Conservation (phyloP, 495 filamentous ascomycete genomes). For the Penicillium pulvis region DNA sequence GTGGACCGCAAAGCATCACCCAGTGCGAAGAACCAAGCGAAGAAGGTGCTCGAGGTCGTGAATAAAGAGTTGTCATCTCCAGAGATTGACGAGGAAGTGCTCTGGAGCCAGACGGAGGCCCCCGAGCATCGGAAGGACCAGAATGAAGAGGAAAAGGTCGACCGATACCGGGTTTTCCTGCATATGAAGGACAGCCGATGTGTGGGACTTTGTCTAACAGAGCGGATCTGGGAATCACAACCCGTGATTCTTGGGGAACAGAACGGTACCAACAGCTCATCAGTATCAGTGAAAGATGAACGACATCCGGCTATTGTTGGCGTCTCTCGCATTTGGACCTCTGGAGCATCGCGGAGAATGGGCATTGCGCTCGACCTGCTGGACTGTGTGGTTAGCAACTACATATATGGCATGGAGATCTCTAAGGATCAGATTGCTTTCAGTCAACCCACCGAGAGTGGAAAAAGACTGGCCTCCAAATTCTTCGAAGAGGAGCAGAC, state of each 20-base stretch:
- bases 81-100: conserved; percentile 55
- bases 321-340: conserved; percentile 75
- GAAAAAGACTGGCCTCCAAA: conserved; percentile 59
- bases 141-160: conserved; percentile 42
- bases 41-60: conserved; percentile 66
- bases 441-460: conserved; percentile 75
- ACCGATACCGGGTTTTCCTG: conserved; percentile 65
- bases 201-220: conserved; percentile 65
- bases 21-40: conserved; percentile 57
- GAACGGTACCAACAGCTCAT: conserved; percentile 40
- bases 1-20: conserved; percentile 57
- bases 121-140: conserved; percentile 37
- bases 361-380: conserved; percentile 65
- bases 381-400: conserved; percentile 62
- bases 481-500: conserved; percentile 59
- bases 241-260: conserved; percentile 40
- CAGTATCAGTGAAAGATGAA: conserved; percentile 44
- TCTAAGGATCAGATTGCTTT: conserved; percentile 67
- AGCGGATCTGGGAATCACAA: conserved; percentile 62
- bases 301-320: conserved; percentile 60
- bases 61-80: conserved; percentile 67
- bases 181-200: conserved; percentile 66
- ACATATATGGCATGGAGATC: conserved; percentile 67
- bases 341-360: conserved; percentile 56
- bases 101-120: conserved; percentile 59